Evolutionary conservation across 2,329 filamentous ascomycete species (phyloP).

Genomic region (Fusarium sulawesiense): DNA sequence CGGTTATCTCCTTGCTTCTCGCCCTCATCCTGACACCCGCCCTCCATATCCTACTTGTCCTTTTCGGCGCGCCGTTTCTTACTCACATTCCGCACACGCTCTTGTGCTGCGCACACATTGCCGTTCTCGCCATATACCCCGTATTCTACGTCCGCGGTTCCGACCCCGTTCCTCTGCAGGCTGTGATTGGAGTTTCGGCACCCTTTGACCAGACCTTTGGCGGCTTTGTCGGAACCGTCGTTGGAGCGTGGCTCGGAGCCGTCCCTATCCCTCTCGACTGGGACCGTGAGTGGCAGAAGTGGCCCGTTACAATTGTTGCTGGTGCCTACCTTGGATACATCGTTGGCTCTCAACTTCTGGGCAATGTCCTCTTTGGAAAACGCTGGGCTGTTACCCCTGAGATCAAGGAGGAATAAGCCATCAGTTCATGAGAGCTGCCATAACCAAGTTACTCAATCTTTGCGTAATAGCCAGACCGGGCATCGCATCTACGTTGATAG

Average conservation of each 20-base stretch:
- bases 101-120: conserved; percentile 83
- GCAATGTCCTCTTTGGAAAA: conserved; percentile 61
- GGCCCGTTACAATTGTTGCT: conserved; percentile 90
- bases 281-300: conserved; percentile 99
- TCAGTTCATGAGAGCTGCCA: background rate
- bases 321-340: conserved; percentile 85
- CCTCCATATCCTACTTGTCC: conserved; percentile 74
- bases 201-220: conserved; percentile 89
- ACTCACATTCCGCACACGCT: conserved; percentile 83
- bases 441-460: background rate
- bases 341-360: conserved; percentile 73
- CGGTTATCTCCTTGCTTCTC: conserved; percentile 64
- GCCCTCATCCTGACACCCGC: conserved; percentile 76
- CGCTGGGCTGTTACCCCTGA: conserved; percentile 49
- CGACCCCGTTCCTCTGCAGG: conserved; percentile 76
- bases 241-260: conserved; percentile 93
- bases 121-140: conserved; percentile 81
- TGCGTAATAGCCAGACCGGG: background rate
- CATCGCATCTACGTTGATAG: background rate
- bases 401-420: conserved; percentile 47
- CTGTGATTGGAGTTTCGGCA: conserved; percentile 72
- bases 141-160: conserved; percentile 89
- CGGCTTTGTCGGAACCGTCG: conserved; percentile 77
- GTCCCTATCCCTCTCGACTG: conserved; percentile 96
- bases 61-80: conserved; percentile 92